phyloP scores from a whole-genome alignment of 2,329 filamentous ascomycete genomes.

The Dactylellina drechsleri region DNA sequence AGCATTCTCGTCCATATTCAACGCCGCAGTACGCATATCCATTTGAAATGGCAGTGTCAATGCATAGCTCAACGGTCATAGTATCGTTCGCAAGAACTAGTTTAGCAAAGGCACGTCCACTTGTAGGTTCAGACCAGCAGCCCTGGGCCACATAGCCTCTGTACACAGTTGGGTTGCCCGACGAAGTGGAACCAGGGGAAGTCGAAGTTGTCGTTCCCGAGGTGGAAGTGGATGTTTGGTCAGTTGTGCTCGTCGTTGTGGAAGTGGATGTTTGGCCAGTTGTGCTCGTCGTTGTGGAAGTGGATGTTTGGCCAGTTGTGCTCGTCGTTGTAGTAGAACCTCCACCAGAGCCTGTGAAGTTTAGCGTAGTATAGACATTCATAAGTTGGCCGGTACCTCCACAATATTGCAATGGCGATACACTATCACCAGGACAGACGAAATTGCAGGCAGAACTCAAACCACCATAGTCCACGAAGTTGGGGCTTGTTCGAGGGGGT shows the following conservation, averaged over 20 bases:
- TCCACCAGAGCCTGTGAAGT: conserved; percentile 17
- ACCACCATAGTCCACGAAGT: conserved; percentile 32
- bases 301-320: not conserved
- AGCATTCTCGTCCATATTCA: conserved; percentile 57
- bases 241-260: conserved; percentile 1
- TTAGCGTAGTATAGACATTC: conserved; percentile 45
- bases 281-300: conserved; percentile 2
- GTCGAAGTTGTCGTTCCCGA: conserved; percentile 5
- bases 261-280: not conserved
- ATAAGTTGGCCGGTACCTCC: conserved; percentile 38
- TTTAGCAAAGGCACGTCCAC: not conserved
- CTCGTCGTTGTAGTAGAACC: not conserved
- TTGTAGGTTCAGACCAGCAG: not conserved
- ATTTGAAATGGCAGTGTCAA: conserved; percentile 28
- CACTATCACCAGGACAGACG: conserved; percentile 61
- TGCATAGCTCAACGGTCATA: conserved; percentile 36
- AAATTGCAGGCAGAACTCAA: conserved; percentile 59
- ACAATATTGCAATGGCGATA: conserved; percentile 40
- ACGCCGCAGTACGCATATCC: conserved; percentile 59
- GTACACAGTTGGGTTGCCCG: no score
- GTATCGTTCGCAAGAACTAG: not conserved
- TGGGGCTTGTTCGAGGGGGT: conserved; percentile 28
- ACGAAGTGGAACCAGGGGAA: no score
- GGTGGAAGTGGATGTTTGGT: not conserved
- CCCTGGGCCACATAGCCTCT: no score